Conservation (phyloP, 169 alveolate species). For the Eimeria sp. region DNA sequence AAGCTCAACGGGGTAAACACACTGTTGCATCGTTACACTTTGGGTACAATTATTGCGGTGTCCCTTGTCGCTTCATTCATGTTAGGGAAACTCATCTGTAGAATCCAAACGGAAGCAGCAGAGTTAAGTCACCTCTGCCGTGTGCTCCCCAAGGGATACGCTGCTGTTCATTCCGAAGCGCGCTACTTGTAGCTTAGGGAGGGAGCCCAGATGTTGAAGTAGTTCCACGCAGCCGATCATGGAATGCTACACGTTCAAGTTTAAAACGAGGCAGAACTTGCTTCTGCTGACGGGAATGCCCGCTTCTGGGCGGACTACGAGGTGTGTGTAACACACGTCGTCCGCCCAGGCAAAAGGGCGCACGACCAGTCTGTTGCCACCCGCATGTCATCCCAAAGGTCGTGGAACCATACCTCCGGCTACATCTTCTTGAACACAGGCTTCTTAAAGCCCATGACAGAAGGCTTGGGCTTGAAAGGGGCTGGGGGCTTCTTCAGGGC, state of each 20-base stretch:
- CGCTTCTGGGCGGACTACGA: no score
- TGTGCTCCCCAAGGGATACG: neutral
- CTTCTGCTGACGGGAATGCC: no score
- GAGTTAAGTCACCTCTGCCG: neutral
- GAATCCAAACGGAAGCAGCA: neutral
- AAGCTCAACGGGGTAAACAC: neutral
- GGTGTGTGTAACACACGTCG: no score
- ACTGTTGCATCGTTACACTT: neutral
- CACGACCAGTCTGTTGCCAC: no score
- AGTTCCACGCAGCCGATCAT: neutral
- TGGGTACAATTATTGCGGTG: neutral
- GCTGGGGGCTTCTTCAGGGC: constrained; percentile 35
- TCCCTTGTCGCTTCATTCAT: neutral
- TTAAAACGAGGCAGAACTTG: neutral
- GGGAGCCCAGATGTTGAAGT: no score
- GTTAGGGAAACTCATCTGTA: neutral
- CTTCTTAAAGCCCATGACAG: constrained; percentile 44
- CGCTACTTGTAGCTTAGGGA: neutral
- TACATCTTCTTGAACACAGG: constrained; percentile 63
- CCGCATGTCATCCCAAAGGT: neutral
- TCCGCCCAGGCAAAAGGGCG: no score
- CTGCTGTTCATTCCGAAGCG: neutral
- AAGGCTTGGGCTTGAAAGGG: neutral
- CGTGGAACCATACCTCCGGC: neutral
- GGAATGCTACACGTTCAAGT: neutral